These are phyloP conservation scores for Fusarium sp. DNA, from an alignment of 2,329 filamentous ascomycete genomes.

Conservation along the genomic window DNA sequence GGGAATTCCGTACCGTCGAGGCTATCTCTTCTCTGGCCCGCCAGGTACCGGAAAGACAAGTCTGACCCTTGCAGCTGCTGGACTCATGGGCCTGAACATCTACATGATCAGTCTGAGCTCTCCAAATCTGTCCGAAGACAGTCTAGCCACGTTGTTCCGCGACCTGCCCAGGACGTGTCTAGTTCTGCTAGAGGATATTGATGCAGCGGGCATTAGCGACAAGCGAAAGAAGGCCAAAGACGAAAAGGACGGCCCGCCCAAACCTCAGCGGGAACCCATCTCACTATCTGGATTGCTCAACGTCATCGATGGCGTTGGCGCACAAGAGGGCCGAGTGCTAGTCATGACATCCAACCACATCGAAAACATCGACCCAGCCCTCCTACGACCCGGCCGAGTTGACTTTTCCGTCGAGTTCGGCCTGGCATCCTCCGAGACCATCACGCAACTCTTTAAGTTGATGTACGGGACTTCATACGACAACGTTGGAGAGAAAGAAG, in stretches of 20 bases:
- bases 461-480: conserved; percentile 21
- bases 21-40: conserved; percentile 40
- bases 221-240: conserved; percentile 14
- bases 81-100: conserved; percentile 33
- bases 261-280: conserved; percentile 17
- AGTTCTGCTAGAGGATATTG: conserved; percentile 35
- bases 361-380: conserved; percentile 27
- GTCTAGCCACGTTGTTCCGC: conserved; percentile 20
- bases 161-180: conserved; percentile 21
- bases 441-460: conserved; percentile 5
- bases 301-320: conserved; percentile 75
- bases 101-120: conserved; percentile 36
- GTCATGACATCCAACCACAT: conserved; percentile 77
- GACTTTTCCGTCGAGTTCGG: conserved; percentile 28
- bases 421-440: conserved; percentile 22
- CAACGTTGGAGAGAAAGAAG: not conserved
- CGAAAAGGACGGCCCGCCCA: not conserved
- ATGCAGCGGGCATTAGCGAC: conserved; percentile 20
- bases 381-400: conserved; percentile 23
- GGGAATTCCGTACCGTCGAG: conserved; percentile 41
- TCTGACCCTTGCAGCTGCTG: conserved; percentile 33
- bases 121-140: conserved; percentile 23
- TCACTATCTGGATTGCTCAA: conserved; percentile 74
- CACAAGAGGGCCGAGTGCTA: conserved; percentile 74
- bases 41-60: conserved; percentile 42